These are phyloP conservation scores for Cronartium quercuum DNA, from an alignment of 1,284 basidiomycete genomes.

Conservation along the genomic window DNA sequence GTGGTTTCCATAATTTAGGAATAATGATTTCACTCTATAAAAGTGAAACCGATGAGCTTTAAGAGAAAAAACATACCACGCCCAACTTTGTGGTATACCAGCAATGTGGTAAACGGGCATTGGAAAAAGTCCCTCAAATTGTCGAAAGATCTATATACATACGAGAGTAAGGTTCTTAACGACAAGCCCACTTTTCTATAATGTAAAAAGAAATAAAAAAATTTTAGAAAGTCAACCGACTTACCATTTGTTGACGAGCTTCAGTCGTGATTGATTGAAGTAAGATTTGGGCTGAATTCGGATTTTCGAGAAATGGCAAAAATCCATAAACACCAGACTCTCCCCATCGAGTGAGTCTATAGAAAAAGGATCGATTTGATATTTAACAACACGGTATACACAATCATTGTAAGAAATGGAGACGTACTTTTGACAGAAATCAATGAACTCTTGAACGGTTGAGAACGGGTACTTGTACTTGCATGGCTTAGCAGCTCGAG, in stretches of 20 bases:
- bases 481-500: slow-evolving; percentile 55
- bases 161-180: background rate
- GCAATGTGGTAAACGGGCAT: slow-evolving; percentile 51
- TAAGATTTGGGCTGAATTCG: slow-evolving; percentile 57
- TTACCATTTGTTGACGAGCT: slow-evolving; percentile 59
- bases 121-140: slow-evolving; percentile 61
- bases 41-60: no score
- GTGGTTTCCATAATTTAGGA: slow-evolving; percentile 56
- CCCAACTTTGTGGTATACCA: slow-evolving; percentile 3
- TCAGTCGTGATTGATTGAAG: slow-evolving; percentile 62
- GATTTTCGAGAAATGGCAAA: slow-evolving; percentile 60
- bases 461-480: slow-evolving; percentile 61
- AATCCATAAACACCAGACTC: slow-evolving; percentile 63
- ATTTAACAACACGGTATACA: background rate
- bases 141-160: slow-evolving; percentile 54
- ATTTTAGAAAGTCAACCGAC: background rate
- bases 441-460: slow-evolving; percentile 59
- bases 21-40: no score
- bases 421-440: slow-evolving; percentile 58
- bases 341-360: slow-evolving; percentile 55
- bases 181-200: background rate
- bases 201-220: background rate
- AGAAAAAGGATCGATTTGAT: no score
- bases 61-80: slow-evolving; percentile 33
- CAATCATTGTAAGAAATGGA: background rate